Percentiles rank a stretch among this genome's conserved stretches.
These are phyloP conservation scores for Aspergillus viridinutans DNA, from an alignment of 2,329 filamentous ascomycete genomes.

Conservation along the genomic window DNA sequence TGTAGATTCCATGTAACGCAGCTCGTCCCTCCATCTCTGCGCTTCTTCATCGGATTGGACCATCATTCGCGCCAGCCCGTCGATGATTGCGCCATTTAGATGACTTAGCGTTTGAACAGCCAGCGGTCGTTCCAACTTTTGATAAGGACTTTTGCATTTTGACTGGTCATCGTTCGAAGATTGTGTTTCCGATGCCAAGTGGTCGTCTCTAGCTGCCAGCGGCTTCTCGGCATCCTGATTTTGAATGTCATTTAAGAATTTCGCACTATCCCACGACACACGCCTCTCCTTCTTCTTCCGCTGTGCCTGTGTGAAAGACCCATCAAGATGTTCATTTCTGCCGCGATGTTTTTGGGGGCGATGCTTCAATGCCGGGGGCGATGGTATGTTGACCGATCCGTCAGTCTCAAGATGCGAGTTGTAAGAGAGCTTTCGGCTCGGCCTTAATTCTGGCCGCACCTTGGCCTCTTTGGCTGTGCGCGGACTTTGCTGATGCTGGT, in stretches of 20 bases:
- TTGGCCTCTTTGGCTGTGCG: slow-evolving; percentile 32
- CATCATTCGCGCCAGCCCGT: slow-evolving; percentile 34
- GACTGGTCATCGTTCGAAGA: slow-evolving; percentile 18
- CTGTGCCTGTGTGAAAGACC: slow-evolving; percentile 14
- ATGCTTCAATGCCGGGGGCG: slow-evolving; percentile 38
- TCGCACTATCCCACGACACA: slow-evolving; percentile 38
- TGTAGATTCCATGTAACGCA: slow-evolving; percentile 32
- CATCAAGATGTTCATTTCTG: slow-evolving; percentile 21
- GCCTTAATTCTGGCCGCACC: slow-evolving; percentile 25
- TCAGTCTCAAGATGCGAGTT: slow-evolving; percentile 27
- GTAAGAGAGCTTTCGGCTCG: slow-evolving; percentile 27
- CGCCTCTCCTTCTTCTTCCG: slow-evolving; percentile 29
- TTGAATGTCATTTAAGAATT: slow-evolving; percentile 27
- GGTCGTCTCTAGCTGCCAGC: slow-evolving; percentile 6
- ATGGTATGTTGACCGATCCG: slow-evolving; percentile 28
- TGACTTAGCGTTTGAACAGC: slow-evolving; percentile 33
- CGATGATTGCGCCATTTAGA: slow-evolving; percentile 35
- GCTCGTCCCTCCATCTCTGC: slow-evolving; percentile 35
- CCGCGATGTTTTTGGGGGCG: slow-evolving; percentile 38
- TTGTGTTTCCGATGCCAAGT: slow-evolving; percentile 12
- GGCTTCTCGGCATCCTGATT: slow-evolving; percentile 11
- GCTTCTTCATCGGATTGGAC: slow-evolving; percentile 34
- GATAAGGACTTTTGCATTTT: slow-evolving; percentile 9
- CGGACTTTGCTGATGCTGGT: slow-evolving; percentile 32
- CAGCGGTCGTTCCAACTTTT: slow-evolving; percentile 8